Percentiles rank a stretch among this genome's conserved stretches.
Conservation (phyloP, 2,329 filamentous ascomycete species). For the Venturia carpophila region DNA sequence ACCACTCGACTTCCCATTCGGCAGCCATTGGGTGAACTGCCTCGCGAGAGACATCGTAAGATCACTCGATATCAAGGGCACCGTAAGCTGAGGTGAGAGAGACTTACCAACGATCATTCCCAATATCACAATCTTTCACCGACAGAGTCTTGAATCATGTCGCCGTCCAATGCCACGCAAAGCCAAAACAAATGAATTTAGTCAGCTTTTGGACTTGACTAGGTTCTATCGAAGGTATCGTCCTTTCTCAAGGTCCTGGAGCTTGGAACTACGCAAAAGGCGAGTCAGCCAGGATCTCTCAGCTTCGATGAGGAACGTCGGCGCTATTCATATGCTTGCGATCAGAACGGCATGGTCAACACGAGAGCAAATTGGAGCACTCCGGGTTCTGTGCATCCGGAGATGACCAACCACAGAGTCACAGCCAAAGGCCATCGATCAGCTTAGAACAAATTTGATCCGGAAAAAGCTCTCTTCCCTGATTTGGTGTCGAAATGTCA, state of each 20-base stretch:
- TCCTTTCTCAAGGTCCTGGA: too few relatives aligned
- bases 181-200: too few relatives aligned
- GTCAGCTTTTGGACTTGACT: too few relatives aligned
- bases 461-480: neutral
- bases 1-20: neutral
- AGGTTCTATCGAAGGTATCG: too few relatives aligned
- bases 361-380: neutral
- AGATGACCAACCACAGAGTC: neutral
- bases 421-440: neutral
- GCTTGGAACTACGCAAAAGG: neutral
- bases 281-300: neutral
- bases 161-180: too few relatives aligned
- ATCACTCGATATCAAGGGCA: neutral
- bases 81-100: neutral
- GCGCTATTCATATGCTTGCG: neutral
- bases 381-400: neutral
- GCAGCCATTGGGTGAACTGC: neutral
- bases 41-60: neutral
- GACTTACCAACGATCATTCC: neutral
- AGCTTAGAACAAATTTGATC: neutral
- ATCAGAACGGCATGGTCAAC: neutral
- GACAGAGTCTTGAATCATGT: neutral
- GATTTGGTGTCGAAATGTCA: constrained; percentile 1
- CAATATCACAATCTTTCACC: neutral
- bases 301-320: neutral